Percentiles rank a stretch among this genome's conserved stretches.
These are phyloP conservation scores for Cocos nucifera DNA, from an alignment of 176 grass and related monocot species.

Conservation along the genomic window DNA sequence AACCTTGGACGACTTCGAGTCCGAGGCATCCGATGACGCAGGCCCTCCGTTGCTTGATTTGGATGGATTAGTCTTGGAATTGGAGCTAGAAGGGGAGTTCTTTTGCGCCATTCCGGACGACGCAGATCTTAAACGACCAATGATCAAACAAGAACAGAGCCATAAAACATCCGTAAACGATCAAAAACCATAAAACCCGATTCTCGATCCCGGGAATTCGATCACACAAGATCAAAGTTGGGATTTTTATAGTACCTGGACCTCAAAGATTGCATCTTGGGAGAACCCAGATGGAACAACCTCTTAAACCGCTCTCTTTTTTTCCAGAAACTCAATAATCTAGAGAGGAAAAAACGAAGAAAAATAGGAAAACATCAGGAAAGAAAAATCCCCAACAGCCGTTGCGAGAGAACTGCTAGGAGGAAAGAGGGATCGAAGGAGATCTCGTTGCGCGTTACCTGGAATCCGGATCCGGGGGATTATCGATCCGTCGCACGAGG, in stretches of 20 bases:
- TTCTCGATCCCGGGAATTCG: slow-evolving; percentile 1
- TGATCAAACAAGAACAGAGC: slow-evolving; percentile 7
- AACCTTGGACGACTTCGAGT: slow-evolving; percentile 14
- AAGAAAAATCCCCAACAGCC: too few species aligned
- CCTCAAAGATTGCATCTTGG: slow-evolving; percentile 55
- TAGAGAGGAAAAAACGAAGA: neutral
- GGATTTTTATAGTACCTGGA: slow-evolving; percentile 33
- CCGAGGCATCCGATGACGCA: slow-evolving; percentile 14
- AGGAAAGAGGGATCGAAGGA: too few species aligned
- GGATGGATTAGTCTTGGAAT: neutral
- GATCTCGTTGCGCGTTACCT: too few species aligned
- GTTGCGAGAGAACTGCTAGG: too few species aligned
- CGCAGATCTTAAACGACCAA: slow-evolving; percentile 22
- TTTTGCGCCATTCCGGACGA: slow-evolving; percentile 41
- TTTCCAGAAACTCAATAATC: neutral
- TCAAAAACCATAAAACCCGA: neutral
- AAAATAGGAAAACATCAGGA: too few species aligned
- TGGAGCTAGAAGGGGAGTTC: slow-evolving; percentile 8
- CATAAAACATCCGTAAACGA: neutral
- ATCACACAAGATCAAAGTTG: neutral
- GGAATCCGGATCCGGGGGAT: too few species aligned
- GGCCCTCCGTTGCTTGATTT: slow-evolving; percentile 31
- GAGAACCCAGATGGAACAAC: neutral
- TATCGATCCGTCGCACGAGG: too few species aligned
- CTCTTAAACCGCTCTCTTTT: neutral